Conservation (phyloP, 768 basidiomycete genomes). For the Boletus vermiculosoides region DNA sequence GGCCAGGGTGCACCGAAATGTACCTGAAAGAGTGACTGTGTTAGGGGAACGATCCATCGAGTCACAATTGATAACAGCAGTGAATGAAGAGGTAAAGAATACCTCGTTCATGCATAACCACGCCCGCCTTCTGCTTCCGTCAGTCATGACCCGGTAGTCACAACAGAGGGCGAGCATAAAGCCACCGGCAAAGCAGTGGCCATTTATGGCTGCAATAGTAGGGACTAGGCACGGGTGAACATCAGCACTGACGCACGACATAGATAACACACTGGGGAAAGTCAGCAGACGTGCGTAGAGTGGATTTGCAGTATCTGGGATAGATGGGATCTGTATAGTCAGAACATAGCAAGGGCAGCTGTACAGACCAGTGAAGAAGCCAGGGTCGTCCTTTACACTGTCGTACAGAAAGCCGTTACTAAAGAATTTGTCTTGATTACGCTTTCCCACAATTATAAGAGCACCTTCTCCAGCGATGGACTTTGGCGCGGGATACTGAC, state of each 20-base stretch:
- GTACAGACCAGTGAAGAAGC: constrained; percentile 65
- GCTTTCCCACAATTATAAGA: constrained; percentile 73
- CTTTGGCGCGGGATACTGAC: constrained; percentile 36
- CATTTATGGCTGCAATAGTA: constrained; percentile 76
- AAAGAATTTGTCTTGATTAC: constrained; percentile 83
- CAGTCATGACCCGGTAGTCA: constrained; percentile 88
- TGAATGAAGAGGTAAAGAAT: background rate
- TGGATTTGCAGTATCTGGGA: constrained; percentile 70
- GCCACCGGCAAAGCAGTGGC: constrained; percentile 84
- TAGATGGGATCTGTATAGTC: constrained; percentile 4
- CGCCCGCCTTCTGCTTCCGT: constrained; percentile 70
- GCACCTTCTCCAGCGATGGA: constrained; percentile 53
- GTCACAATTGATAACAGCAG: background rate
- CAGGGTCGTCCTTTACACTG: constrained; percentile 48
- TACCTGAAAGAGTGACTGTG: constrained; percentile 42
- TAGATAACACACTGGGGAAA: constrained; percentile 64
- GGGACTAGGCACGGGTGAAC: constrained; percentile 52
- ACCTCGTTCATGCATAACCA: constrained; percentile 97
- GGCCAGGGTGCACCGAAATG: constrained; percentile 85
- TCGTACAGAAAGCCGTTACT: constrained; percentile 78
- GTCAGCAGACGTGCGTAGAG: constrained; percentile 64
- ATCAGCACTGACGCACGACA: background rate
- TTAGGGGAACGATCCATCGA: background rate
- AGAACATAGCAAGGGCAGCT: background rate
- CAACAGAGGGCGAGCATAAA: constrained; percentile 78